Evolutionary conservation across 2,329 filamentous ascomycete genomes (phyloP).

Genomic region (Clonostachys rosea): DNA sequence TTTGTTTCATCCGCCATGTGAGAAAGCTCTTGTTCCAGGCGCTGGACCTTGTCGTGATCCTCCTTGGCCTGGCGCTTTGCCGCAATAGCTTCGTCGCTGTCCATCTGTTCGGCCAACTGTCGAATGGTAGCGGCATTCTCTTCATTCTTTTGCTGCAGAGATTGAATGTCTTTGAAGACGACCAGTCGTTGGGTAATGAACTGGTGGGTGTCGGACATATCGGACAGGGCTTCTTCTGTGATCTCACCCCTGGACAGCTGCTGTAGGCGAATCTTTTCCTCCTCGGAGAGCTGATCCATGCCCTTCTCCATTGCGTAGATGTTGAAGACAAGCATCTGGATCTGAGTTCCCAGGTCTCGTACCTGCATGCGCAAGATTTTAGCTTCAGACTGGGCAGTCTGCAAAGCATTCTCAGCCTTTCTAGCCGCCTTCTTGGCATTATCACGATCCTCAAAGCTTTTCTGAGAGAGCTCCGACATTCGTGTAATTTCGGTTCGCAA

Average conservation of each 20-base stretch:
- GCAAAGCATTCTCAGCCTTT: conserved; percentile 71
- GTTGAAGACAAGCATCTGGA: conserved; percentile 87
- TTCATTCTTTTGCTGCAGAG: conserved; percentile 84
- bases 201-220: conserved; percentile 78
- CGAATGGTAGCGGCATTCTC: conserved; percentile 79
- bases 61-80: conserved; percentile 58
- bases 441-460: conserved; percentile 77
- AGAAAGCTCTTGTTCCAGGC: conserved; percentile 66
- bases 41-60: conserved; percentile 69
- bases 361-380: conserved; percentile 82
- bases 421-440: conserved; percentile 71
- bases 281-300: conserved; percentile 61
- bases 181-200: conserved; percentile 89
- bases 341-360: conserved; percentile 82
- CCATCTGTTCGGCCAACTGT: conserved; percentile 82
- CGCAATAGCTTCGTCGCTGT: conserved; percentile 78
- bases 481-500: conserved; percentile 77
- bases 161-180: conserved; percentile 78
- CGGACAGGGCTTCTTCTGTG: conserved; percentile 63
- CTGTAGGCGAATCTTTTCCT: conserved; percentile 72
- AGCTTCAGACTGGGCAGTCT: conserved; percentile 59
- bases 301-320: conserved; percentile 79
- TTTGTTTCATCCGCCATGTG: conserved; percentile 80
- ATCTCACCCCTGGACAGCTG: conserved; percentile 74
- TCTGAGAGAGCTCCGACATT: conserved; percentile 80